Base-by-base conservation (phyloP, 495 filamentous ascomycete species). In the Tuber magnatum region DNA sequence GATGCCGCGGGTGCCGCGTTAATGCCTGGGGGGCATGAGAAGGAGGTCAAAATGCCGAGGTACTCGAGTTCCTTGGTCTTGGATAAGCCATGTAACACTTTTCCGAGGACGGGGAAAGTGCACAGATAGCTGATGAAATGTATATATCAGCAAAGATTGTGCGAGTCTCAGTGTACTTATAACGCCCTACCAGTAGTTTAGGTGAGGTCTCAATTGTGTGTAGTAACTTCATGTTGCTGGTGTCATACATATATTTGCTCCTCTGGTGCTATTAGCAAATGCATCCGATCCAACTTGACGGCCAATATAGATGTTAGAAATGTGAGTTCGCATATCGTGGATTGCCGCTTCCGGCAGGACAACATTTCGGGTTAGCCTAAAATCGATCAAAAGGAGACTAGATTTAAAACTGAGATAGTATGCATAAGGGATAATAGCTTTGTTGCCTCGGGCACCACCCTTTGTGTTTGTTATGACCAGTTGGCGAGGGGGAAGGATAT, bases 181-280 rank as follows among this genome's bases (percentile, higher is more conserved):
- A 46, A 72, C 42, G 41, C 28, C 83, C 76, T 90, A 92, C 90
- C 91, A 78, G 89, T 89, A 1, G 92, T 80, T 98, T 98, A 24
- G 94, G 94, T 5, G 94, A 97, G 12, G 94, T 98, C 74, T 93
- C 91, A 68, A 97, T 94, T 2, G 92, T 97, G 78, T 92, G 90
- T 40, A 97, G 86, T 46, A 97, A 87, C 81, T 91, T 94, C 95
- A 99, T 99, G 80, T 97, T 98, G 82, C 93, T 92, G 72, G 98
- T 97, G 83, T 98, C 95, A 84, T 99, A 99, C 43, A 99, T 97
- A 99, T 76, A 98, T 97, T 82, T 97, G 91, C 74, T 97, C 92
- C 82, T 98, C 95, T 61, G 97, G 86, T 3, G 97, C 90, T 16
- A 98, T 94, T 42, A 94, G 92, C 20, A 99, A 89, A 32, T 94